Percentiles rank a stretch among this genome's conserved stretches.
phyloP scores from a whole-genome alignment of 2,329 filamentous ascomycete species.

The Sarocladium oryzae region DNA sequence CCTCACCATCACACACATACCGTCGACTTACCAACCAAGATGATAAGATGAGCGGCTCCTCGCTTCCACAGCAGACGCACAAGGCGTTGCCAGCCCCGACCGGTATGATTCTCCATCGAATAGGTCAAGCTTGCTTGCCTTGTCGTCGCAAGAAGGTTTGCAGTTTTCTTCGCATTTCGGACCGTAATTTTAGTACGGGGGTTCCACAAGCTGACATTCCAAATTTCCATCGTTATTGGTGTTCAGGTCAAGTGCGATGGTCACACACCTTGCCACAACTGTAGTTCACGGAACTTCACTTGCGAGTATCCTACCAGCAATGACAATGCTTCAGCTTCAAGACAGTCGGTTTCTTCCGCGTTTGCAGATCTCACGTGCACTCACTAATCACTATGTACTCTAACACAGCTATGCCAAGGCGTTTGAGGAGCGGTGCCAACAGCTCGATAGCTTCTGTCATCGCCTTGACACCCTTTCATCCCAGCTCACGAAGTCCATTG shows the following conservation, averaged over 20 bases:
- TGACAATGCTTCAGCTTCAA: slow-evolving; percentile 18
- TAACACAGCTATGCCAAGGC: neutral
- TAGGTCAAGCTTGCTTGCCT: slow-evolving; percentile 15
- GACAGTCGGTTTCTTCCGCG: too few species aligned
- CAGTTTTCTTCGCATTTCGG: neutral
- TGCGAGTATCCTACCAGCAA: slow-evolving; percentile 18
- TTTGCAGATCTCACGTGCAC: too few species aligned
- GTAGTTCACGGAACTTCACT: slow-evolving; percentile 15
- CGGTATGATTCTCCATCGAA: slow-evolving; percentile 1
- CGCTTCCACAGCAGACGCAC: neutral
- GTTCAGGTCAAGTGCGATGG: slow-evolving; percentile 21
- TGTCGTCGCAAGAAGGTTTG: slow-evolving; percentile 17
- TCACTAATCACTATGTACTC: too few species aligned
- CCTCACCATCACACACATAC: neutral
- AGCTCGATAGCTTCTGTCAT: slow-evolving; percentile 18
- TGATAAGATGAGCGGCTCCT: neutral
- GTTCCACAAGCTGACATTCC: too few species aligned
- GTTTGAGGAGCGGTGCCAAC: slow-evolving; percentile 19
- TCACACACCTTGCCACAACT: slow-evolving; percentile 19
- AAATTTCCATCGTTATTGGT: too few species aligned
- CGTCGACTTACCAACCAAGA: neutral
- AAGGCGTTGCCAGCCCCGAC: neutral
- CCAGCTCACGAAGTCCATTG: slow-evolving; percentile 13
- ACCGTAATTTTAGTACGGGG: too few species aligned
- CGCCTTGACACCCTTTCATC: slow-evolving; percentile 16